Evolutionary conservation across 768 basidiomycete species (phyloP).

Genomic region (Boletus vinaceobasis): DNA sequence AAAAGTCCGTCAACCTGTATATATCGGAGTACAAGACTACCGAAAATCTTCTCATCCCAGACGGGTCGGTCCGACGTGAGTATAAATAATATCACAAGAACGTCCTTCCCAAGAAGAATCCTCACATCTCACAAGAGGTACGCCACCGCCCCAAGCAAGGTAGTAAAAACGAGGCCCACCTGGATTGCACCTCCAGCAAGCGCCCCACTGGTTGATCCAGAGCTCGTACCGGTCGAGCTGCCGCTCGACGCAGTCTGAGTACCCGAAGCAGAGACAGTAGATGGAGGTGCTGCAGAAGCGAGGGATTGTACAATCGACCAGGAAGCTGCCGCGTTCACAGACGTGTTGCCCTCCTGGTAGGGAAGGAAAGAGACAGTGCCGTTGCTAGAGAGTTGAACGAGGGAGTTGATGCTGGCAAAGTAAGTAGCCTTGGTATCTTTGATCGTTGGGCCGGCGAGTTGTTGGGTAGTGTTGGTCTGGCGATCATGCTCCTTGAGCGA

Average conservation of each 20-base stretch:
- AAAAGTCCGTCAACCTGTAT: neutral
- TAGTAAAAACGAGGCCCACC: slow-evolving; percentile 7
- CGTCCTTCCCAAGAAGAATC: neutral
- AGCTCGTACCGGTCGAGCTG: slow-evolving; percentile 11
- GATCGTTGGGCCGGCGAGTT: slow-evolving; percentile 53
- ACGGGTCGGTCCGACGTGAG: neutral
- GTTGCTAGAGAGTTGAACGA: slow-evolving; percentile 65
- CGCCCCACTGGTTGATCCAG: slow-evolving; percentile 14
- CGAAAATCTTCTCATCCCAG: neutral
- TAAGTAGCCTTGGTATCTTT: slow-evolving; percentile 62
- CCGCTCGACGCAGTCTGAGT: slow-evolving; percentile 14
- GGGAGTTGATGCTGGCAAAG: slow-evolving; percentile 55
- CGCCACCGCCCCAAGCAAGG: slow-evolving; percentile 16
- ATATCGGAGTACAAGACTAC: slow-evolving; percentile 4
- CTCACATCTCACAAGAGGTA: slow-evolving; percentile 11
- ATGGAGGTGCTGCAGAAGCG: slow-evolving; percentile 40
- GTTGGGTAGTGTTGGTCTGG: slow-evolving; percentile 62
- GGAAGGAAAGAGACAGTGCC: slow-evolving; percentile 62
- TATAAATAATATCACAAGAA: slow-evolving; percentile 5
- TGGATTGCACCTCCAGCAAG: slow-evolving; percentile 12
- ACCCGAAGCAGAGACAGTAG: slow-evolving; percentile 21
- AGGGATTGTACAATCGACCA: slow-evolving; percentile 50
- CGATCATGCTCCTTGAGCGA: slow-evolving; percentile 5
- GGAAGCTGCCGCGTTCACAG: slow-evolving; percentile 41
- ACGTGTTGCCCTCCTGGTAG: slow-evolving; percentile 45